Evolutionary conservation across 163 green algal genomes (phyloP).

Genomic region (Chloroidium sp.): DNA sequence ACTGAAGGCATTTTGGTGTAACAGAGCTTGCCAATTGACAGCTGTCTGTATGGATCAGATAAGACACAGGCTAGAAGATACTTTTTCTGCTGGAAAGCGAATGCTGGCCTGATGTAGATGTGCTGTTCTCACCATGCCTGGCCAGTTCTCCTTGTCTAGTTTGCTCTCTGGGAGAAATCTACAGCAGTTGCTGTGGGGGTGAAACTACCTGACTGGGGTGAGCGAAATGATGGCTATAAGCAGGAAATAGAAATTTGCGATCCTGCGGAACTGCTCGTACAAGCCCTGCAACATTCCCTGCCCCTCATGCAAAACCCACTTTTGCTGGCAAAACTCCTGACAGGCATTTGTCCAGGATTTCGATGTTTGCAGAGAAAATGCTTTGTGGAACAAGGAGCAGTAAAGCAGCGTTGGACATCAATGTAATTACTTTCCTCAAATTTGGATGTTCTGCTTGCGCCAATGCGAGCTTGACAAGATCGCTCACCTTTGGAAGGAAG

Average conservation of each 20-base stretch:
- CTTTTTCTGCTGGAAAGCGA: not conserved
- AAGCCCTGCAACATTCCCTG: too few relatives aligned
- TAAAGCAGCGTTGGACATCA: not conserved
- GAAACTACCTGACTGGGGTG: conserved; percentile 50
- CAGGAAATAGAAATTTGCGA: conserved; percentile 78
- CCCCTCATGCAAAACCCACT: not conserved
- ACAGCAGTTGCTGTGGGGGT: not conserved
- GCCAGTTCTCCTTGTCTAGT: not conserved
- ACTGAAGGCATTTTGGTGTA: too few relatives aligned
- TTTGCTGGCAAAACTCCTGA: not conserved
- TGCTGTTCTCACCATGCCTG: not conserved
- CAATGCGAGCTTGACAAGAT: not conserved
- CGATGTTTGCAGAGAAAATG: not conserved
- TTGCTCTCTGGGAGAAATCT: not conserved
- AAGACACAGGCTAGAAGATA: not conserved
- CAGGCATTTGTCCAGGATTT: not conserved
- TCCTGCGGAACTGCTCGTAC: conserved; percentile 23
- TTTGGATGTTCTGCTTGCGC: conserved; percentile 35
- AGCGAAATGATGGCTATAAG: conserved; percentile 55
- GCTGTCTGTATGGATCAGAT: too few relatives aligned
- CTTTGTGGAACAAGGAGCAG: not conserved
- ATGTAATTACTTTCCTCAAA: conserved; percentile 11
- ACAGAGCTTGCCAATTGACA: too few relatives aligned
- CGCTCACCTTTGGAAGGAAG: conserved; percentile 61
- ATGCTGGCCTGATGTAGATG: not conserved